These are phyloP conservation scores for Breviolum minutum DNA, from an alignment of 73 alveolate species.

Conservation along the genomic window DNA sequence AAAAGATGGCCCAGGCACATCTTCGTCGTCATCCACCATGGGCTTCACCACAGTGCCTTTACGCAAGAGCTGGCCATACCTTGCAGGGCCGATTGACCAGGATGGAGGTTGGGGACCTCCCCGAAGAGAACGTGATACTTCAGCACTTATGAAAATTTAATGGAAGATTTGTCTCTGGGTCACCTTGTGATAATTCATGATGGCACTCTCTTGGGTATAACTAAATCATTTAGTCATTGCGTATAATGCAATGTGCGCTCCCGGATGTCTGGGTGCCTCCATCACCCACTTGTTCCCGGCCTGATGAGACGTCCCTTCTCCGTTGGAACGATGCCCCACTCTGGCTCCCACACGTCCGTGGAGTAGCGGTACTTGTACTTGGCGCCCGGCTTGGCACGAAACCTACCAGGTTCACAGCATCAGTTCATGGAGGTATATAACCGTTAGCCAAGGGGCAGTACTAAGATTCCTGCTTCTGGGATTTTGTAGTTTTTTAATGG, in stretches of 20 bases:
- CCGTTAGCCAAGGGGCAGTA: background rate
- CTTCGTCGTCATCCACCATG: conserved; percentile 35
- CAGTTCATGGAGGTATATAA: background rate
- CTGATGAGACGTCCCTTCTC: conserved; percentile 67
- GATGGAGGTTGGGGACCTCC: background rate
- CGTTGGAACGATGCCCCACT: conserved; percentile 68
- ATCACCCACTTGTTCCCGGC: background rate
- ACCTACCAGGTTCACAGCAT: background rate
- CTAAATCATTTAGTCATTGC: too few relatives aligned
- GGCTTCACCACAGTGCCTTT: conserved; percentile 55
- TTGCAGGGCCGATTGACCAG: background rate
- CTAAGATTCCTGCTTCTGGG: background rate
- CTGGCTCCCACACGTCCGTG: conserved; percentile 68
- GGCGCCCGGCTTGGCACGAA: conserved; percentile 95
- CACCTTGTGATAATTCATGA: too few relatives aligned
- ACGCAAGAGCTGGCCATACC: conserved; percentile 78
- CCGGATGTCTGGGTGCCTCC: background rate
- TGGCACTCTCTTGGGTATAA: too few relatives aligned
- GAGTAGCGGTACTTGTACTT: conserved; percentile 82
- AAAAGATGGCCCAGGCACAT: background rate
- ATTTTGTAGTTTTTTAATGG: too few relatives aligned
- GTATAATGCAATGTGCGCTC: too few relatives aligned
- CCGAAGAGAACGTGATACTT: background rate
- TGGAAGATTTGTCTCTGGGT: too few relatives aligned
- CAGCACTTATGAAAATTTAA: too few relatives aligned